Base-by-base conservation (phyloP, 306 rosid genomes). In the Calophaca sinica region DNA sequence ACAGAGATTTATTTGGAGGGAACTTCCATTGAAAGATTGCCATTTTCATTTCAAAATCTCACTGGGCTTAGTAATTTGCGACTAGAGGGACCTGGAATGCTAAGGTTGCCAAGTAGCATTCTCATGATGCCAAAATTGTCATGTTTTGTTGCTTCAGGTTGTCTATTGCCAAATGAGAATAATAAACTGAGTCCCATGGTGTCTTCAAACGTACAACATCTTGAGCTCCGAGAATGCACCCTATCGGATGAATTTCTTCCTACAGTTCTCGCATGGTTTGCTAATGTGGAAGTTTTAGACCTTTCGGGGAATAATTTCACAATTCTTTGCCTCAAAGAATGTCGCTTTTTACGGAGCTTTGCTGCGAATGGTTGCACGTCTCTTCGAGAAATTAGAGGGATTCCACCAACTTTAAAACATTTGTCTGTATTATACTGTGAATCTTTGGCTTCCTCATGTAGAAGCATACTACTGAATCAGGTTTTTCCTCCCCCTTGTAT, bases 381-480 rank as follows among this genome's bases (percentile, higher is more conserved):
- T 38, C 74, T 75, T 12, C 4, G 0, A 13, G 74, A 81, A 62
- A 63, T 75, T 69, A 32, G 38, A 69, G 78, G 36, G 2, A 31
- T 75, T 69, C 77, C 67, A 0, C 67, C 77, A 52, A 29, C 11
- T 7, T 8, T 65, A 6, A 1, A 57, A 26, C 0, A 10, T 10
- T 29, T 81, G 2, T 1, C 0, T 1, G 77, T 68, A 33, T 2
- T 0, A 3, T 0, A 9, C n/a, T 75, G 84, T 26, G 13, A 4
- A 15, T 70, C 59, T 0, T 69, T 69, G 74, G 75, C 7, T 28
- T 32, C 68, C 7, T 53, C 65, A 0, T n/a, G 69, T 5, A 64
- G 20, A 72, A 73, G 10, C 58, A n/a, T 80, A 51, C 28, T 73
- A 9, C 2, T 73, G 7, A 55, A 20, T 36, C 48, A 79, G 73